Percentiles rank a stretch among this genome's conserved stretches.
phyloP scores from a whole-genome alignment of 2,329 filamentous ascomycete genomes.

The Colletotrichum spaethianum region DNA sequence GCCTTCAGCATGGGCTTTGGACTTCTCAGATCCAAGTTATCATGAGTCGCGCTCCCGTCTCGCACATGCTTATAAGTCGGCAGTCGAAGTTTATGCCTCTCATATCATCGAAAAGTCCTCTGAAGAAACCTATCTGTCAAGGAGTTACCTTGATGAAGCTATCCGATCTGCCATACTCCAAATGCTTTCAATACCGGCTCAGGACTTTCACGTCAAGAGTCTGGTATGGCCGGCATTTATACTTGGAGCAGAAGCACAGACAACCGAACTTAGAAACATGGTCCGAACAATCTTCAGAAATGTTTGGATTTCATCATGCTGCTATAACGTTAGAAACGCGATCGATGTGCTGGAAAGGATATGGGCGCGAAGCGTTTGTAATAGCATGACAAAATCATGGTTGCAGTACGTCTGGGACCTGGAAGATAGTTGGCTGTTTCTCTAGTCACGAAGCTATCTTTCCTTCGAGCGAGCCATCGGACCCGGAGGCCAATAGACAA shows the following conservation, averaged over 20 bases:
- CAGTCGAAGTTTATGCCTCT: constrained; percentile 29
- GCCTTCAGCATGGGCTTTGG: constrained; percentile 15
- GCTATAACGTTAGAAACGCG: constrained; percentile 32
- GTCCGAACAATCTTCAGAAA: constrained; percentile 13
- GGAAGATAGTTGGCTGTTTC: constrained; percentile 34
- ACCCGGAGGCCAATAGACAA: not conserved
- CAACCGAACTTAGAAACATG: constrained; percentile 6
- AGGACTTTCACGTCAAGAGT: constrained; percentile 36
- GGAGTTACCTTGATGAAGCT: not conserved
- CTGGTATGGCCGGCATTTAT: constrained; percentile 34
- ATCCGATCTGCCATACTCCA: constrained; percentile 21
- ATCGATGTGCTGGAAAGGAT: constrained; percentile 20
- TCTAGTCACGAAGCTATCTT: not conserved
- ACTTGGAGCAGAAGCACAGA: constrained; percentile 23
- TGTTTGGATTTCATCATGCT: constrained; percentile 35
- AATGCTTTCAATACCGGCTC: constrained; percentile 7
- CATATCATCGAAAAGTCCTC: not conserved
- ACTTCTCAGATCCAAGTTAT: constrained; percentile 10
- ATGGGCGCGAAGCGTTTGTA: constrained; percentile 6
- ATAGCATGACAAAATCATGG: constrained; percentile 10
- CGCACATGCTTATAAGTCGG: constrained; percentile 30
- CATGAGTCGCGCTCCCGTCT: constrained; percentile 26
- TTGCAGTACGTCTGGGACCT: constrained; percentile 26
- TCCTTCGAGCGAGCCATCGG: not conserved
- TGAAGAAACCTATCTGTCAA: constrained; percentile 1